Base-by-base conservation (phyloP, 108 stramenopile species). In the Stephanodiscus minutulus region DNA sequence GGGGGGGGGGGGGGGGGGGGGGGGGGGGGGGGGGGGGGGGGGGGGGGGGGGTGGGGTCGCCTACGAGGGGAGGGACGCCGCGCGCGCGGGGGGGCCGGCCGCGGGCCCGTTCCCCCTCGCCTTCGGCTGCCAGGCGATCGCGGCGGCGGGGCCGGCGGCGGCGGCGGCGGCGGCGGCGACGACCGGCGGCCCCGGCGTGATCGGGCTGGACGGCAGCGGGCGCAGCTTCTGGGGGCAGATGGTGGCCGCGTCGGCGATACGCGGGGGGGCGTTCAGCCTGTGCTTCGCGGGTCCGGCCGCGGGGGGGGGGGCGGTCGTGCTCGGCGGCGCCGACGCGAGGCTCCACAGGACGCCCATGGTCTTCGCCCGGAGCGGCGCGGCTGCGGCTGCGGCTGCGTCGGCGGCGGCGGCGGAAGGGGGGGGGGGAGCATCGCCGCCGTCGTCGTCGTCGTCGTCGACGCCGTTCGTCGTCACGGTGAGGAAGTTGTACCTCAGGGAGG, bases 121-220 rank as follows among this genome's bases (percentile, higher is more conserved):
- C 66, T 98, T 98, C 87, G 98, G 97, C 15, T 98, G 98, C 73
- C 93, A 92, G 66, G 86, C 82, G 31, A 36, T 35, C 17, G 81
- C 84, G 25, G 85, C 77, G 7, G 94, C 55, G 92, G 89, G 64
- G 68, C 88, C 18, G 91, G 94, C 33, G 96, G 97, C 72, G 25
- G 85, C 77, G 7, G 94, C 55, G 92, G 89, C 65, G 68, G 88
- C 18, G 91, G 94, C 33, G 96, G 97, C 72, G n/a, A 74, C 96
- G 46, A 96, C 96, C 20, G 85, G 93, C 66, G 98, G 98, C 7
- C 85, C 92, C 66, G 98, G 98, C 7, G 97, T 98, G 28, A 93
- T 98, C 91, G 98, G 98, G 7, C 84, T 98, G 86, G 88, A 90
- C 44, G 87, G 86, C 4, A 77, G 87, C 43, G 89, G 87, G 13